These are phyloP conservation scores for Solanum tarapatanum DNA, from an alignment of 257 asterid species.

Conservation along the genomic window DNA sequence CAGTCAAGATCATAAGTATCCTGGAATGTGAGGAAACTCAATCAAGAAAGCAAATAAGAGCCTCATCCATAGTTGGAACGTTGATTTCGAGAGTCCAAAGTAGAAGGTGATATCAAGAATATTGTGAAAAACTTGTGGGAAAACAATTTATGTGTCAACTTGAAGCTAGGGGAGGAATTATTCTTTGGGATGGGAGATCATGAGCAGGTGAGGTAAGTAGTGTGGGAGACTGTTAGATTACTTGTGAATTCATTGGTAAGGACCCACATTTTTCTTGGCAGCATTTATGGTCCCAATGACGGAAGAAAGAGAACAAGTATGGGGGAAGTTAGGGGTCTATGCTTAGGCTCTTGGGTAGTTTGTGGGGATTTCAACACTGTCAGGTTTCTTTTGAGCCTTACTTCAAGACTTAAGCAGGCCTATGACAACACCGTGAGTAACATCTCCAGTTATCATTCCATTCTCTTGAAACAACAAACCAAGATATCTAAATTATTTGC, in stretches of 20 bases:
- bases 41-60: neutral
- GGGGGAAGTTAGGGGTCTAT: neutral
- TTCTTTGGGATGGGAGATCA: neutral
- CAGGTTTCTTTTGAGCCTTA: neutral
- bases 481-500: neutral
- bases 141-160: neutral
- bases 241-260: neutral
- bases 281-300: neutral
- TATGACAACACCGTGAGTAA: neutral
- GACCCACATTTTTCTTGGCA: neutral
- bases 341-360: neutral
- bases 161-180: neutral
- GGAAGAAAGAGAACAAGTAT: neutral
- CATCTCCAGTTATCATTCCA: neutral
- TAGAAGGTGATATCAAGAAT: neutral
- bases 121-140: neutral
- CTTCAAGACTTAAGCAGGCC: neutral
- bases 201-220: neutral
- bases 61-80: neutral
- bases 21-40: neutral
- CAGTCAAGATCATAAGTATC: neutral
- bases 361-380: neutral
- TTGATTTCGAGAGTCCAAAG: neutral
- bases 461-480: neutral
- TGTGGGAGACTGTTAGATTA: neutral